Evolutionary conservation across 495 filamentous ascomycete species (phyloP).

Genomic region (Hypomontagnella monticulosa): DNA sequence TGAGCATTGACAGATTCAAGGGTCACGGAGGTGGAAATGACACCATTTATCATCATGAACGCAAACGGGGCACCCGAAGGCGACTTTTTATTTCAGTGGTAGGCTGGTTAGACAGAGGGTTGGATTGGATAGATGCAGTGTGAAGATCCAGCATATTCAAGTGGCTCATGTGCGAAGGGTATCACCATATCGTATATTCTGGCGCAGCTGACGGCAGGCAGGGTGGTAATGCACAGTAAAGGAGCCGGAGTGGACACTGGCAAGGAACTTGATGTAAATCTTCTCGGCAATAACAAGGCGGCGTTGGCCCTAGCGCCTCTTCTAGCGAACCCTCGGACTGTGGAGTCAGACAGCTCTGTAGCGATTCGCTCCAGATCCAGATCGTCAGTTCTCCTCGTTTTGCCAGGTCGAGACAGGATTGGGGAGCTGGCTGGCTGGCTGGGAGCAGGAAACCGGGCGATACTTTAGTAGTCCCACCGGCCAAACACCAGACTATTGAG

Average conservation of each 20-base stretch:
- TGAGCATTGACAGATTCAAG: conserved; percentile 8
- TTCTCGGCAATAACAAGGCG: conserved; percentile 6
- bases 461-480: conserved; percentile 7
- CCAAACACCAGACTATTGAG: conserved; percentile 27
- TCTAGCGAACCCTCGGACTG: conserved; percentile 16
- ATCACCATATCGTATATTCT: conserved; percentile 42
- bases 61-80: conserved; percentile 21
- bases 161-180: conserved; percentile 41
- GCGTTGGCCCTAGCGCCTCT: conserved; percentile 15
- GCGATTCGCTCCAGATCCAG: conserved; percentile 35
- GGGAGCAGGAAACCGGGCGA: conserved; percentile 10
- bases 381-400: conserved; percentile 25
- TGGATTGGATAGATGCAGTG: conserved; percentile 32
- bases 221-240: conserved; percentile 42
- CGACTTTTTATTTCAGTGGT: conserved; percentile 25
- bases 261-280: conserved; percentile 30
- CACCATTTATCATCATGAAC: conserved; percentile 26
- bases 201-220: conserved; percentile 40
- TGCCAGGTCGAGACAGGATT: conserved; percentile 1
- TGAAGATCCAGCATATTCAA: conserved; percentile 38
- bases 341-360: conserved; percentile 18
- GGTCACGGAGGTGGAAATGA: conserved; percentile 20
- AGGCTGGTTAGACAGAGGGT: conserved; percentile 26
- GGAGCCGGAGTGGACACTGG: conserved; percentile 40
- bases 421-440: too few species aligned